Percentiles rank a stretch among this genome's conserved stretches.
These are phyloP conservation scores for Terfezia claveryi DNA, from an alignment of 495 filamentous ascomycete genomes.

Conservation along the genomic window DNA sequence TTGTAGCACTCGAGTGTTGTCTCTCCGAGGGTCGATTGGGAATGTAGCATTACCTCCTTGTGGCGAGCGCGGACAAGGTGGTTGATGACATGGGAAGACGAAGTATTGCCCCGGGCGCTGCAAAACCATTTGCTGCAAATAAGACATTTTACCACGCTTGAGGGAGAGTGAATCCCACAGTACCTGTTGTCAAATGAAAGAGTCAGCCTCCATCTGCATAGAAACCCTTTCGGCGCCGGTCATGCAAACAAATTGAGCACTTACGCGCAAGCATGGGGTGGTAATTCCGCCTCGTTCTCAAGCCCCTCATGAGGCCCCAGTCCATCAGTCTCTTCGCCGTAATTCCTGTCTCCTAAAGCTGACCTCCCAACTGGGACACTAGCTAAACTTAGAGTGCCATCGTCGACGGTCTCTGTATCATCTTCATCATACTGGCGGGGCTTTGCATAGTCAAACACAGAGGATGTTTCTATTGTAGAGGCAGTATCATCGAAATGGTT, in stretches of 20 bases:
- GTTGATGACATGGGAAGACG: slow-evolving; percentile 94
- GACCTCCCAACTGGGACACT: slow-evolving; percentile 61
- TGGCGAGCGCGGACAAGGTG: slow-evolving; percentile 92
- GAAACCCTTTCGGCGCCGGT: not conserved
- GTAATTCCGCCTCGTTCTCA: slow-evolving; percentile 77
- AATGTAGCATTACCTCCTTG: slow-evolving; percentile 96
- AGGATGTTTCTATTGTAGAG: slow-evolving; percentile 19
- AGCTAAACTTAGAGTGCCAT: slow-evolving; percentile 79
- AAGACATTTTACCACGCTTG: slow-evolving; percentile 88
- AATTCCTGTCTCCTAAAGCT: slow-evolving; percentile 40
- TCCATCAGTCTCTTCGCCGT: slow-evolving; percentile 28
- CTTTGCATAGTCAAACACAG: slow-evolving; percentile 21
- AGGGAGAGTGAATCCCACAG: slow-evolving; percentile 89
- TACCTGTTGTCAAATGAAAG: slow-evolving; percentile 35
- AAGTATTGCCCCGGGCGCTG: slow-evolving; percentile 88
- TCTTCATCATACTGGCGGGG: slow-evolving; percentile 50
- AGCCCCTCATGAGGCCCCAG: slow-evolving; percentile 9
- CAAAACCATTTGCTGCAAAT: slow-evolving; percentile 98
- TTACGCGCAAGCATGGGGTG: slow-evolving; percentile 89
- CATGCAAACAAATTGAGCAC: slow-evolving; percentile 19
- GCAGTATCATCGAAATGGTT: slow-evolving; percentile 26
- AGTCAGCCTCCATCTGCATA: not conserved
- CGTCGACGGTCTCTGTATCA: slow-evolving; percentile 62
- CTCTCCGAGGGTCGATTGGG: slow-evolving; percentile 83
- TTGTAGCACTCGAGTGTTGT: slow-evolving; percentile 98